Conservation (phyloP, 2,329 filamentous ascomycete species). For the Colletotrichum caudatum region DNA sequence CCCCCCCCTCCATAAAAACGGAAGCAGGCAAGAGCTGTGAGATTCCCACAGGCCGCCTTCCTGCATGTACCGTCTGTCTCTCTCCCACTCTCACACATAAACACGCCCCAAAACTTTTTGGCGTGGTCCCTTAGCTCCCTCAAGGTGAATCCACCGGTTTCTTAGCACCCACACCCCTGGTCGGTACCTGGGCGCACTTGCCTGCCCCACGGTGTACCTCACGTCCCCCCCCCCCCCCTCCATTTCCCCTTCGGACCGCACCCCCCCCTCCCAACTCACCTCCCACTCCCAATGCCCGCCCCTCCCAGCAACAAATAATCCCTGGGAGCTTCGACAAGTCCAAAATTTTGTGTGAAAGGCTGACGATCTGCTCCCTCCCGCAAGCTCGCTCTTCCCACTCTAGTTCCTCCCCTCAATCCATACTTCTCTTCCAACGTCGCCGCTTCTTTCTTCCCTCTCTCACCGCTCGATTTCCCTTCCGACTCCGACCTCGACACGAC, state of each 20-base stretch:
- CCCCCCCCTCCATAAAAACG: constrained; percentile 1
- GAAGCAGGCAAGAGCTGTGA: background rate
- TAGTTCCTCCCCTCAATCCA: constrained; percentile 37
- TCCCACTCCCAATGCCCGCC: constrained; percentile 30
- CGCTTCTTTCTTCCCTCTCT: constrained; percentile 42
- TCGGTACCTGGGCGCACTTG: constrained; percentile 33
- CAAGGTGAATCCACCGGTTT: constrained; percentile 35
- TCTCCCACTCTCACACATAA: constrained; percentile 6
- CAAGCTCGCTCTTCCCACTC: constrained; percentile 39
- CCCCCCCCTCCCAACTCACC: constrained; percentile 26
- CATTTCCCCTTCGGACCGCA: constrained; percentile 27
- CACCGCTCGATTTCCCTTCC: constrained; percentile 34
- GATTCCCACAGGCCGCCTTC: constrained; percentile 36
- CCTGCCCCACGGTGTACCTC: constrained; percentile 36
- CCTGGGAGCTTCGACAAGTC: constrained; percentile 41
- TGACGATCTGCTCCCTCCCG: constrained; percentile 44
- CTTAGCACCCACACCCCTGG: constrained; percentile 26
- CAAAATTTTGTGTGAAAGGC: constrained; percentile 44
- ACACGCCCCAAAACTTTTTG: constrained; percentile 41
- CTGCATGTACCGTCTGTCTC: constrained; percentile 28
- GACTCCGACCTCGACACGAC: constrained; percentile 27
- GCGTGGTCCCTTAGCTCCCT: constrained; percentile 42
- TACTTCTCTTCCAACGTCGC: constrained; percentile 41
- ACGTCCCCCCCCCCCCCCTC: background rate
- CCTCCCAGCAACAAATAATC: constrained; percentile 43